phyloP scores from a whole-genome alignment of 805 yeast genomes.

The Candida ipomoeae region DNA sequence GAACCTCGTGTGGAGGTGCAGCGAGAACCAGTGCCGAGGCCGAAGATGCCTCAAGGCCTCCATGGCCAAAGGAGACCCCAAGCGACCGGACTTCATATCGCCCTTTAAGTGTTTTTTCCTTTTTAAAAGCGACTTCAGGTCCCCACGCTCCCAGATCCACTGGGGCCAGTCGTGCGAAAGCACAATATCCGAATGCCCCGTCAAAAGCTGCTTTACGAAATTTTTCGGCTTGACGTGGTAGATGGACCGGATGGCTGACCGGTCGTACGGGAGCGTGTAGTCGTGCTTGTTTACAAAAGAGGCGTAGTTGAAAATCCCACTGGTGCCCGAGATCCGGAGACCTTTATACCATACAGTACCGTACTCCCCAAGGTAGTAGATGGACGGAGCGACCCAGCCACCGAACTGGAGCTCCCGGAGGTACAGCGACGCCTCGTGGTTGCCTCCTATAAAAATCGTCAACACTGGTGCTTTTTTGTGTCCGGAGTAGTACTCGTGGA shows the following conservation, averaged over 20 bases:
- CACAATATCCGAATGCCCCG: constrained; percentile 48
- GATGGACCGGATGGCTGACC: constrained; percentile 47
- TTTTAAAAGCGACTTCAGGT: constrained; percentile 44
- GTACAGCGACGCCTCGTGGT: constrained; percentile 86
- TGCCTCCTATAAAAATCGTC: constrained; percentile 89
- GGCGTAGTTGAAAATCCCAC: constrained; percentile 69
- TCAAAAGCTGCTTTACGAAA: constrained; percentile 49
- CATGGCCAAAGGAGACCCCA: constrained; percentile 73
- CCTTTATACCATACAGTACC: constrained; percentile 76
- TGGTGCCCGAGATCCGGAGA: constrained; percentile 69
- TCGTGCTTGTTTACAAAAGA: constrained; percentile 20
- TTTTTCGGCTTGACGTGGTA: constrained; percentile 74
- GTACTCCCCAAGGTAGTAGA: constrained; percentile 77
- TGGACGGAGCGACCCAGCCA: constrained; percentile 90
- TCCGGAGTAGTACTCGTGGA: constrained; percentile 66
- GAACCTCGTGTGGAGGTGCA: constrained; percentile 79
- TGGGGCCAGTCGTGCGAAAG: constrained; percentile 95
- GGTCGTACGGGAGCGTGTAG: constrained; percentile 43
- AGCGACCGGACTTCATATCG: constrained; percentile 54
- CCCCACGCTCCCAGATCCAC: constrained; percentile 65
- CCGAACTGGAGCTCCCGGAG: constrained; percentile 71
- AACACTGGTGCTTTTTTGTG: constrained; percentile 60
- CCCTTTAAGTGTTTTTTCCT: constrained; percentile 62
- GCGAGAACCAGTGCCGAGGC: constrained; percentile 82
- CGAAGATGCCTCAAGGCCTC: constrained; percentile 47